Evolutionary conservation across 768 basidiomycete species (phyloP).

Genomic region (Lactifluus echinatus): DNA sequence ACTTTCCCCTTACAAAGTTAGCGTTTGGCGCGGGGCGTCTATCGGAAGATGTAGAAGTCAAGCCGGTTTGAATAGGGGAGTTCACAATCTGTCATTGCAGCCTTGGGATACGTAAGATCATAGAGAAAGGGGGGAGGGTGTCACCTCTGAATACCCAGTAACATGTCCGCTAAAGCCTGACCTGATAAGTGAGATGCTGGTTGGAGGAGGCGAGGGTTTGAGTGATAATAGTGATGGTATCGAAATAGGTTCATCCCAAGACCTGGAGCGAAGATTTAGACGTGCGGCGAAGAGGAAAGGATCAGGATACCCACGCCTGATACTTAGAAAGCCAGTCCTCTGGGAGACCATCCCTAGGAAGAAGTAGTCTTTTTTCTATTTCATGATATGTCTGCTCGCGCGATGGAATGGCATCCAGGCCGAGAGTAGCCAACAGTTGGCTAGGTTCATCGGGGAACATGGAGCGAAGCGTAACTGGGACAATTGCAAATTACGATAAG

Average conservation of each 20-base stretch:
- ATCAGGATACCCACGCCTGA: slow-evolving; percentile 56
- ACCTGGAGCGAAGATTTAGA: slow-evolving; percentile 35
- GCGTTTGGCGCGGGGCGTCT: slow-evolving; percentile 72
- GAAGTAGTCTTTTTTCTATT: slow-evolving; percentile 67
- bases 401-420: slow-evolving; percentile 49
- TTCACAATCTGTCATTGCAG: slow-evolving; percentile 40
- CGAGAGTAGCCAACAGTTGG: slow-evolving; percentile 44
- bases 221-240: slow-evolving; percentile 56
- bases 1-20: slow-evolving; percentile 90
- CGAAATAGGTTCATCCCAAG: slow-evolving; percentile 59
- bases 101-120: neutral
- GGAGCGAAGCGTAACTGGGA: too few species aligned
- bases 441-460: slow-evolving; percentile 29
- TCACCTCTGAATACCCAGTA: slow-evolving; percentile 74
- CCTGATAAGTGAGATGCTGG: slow-evolving; percentile 62
- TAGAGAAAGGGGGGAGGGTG: neutral
- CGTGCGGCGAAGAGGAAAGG: slow-evolving; percentile 7
- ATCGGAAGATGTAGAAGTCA: slow-evolving; percentile 78
- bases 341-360: slow-evolving; percentile 59
- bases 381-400: slow-evolving; percentile 51
- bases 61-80: slow-evolving; percentile 50
- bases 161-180: slow-evolving; percentile 73
- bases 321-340: slow-evolving; percentile 69
- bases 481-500: too few species aligned
- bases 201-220: slow-evolving; percentile 67